Base-by-base conservation (phyloP, 345 rosid genomes). In the Xanthoceras sorbifolium region DNA sequence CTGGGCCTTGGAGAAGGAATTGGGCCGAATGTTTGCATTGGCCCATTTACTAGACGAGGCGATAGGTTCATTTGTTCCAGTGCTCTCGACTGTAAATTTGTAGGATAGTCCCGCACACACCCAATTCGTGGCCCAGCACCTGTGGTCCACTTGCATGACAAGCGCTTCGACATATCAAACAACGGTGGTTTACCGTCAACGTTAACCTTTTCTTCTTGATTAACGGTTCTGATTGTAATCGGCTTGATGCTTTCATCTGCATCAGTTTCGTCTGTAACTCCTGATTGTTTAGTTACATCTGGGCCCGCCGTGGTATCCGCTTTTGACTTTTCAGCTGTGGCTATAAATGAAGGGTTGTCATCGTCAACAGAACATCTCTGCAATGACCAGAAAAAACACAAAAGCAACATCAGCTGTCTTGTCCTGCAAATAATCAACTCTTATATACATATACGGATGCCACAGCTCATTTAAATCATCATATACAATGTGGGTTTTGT, bases 1-100 rank as follows among this genome's bases (percentile, higher is more conserved):
- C 94, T 91, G 6, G 99, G 99, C 62, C 99, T 31, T 6, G 97
- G 98, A 9, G 98, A 95, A 4, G 99, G 99, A 46, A 95, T 86
- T 3, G 98, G 99, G 5, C 96, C 97, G 46, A 81, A 86, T 4
- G 75, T 80, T 5, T 64, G 14, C 0, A 72, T 5, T 1, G 78
- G 50, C n/a, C 88, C 87, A 29, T 78, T 84, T 12, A 74, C 75
- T 25, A 89, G 78, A 22, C 94, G 84, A 1, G 99, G 99, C 4
- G 99, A 95, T 9, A 95, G 83, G 77, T 89, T 89, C 72, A 93
- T 98, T 59, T 89, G 94, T 64, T 95, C 98, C 78, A 95, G 82
- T 17, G 98, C 99, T 28, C 84, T 87, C 18, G 88, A 85, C 66
- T 88, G 98, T 5, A 95, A 83, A 17, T 84, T 83, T 10, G 76